Conservation (phyloP, 164 flowering plant genomes). For the Magnolia officinalis region DNA sequence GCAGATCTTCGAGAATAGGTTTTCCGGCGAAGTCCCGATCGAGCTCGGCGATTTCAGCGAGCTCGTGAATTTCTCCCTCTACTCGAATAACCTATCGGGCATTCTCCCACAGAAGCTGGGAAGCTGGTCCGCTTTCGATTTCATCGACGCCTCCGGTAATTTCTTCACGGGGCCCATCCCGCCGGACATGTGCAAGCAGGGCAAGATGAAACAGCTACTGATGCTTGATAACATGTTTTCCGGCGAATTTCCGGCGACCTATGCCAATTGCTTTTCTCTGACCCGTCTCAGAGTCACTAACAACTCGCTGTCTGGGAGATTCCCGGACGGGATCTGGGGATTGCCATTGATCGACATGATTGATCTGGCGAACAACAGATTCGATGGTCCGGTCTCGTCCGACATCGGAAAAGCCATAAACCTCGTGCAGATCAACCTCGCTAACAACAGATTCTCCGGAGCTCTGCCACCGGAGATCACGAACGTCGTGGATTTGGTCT, state of each 20-base stretch:
- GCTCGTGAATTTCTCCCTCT: constrained; percentile 70
- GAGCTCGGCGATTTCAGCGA: constrained; percentile 59
- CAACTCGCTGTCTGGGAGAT: constrained; percentile 60
- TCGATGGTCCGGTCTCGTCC: constrained; percentile 61
- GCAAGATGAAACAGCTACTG: constrained; percentile 61
- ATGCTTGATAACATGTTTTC: constrained; percentile 60
- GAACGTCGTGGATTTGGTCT: constrained; percentile 27
- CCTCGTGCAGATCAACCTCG: constrained; percentile 14
- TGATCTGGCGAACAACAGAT: constrained; percentile 45
- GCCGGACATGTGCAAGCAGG: constrained; percentile 81
- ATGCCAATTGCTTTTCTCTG: constrained; percentile 51
- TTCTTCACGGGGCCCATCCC: constrained; percentile 71
- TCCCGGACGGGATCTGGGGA: constrained; percentile 79
- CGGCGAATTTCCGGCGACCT: constrained; percentile 66
- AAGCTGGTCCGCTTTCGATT: constrained; percentile 70
- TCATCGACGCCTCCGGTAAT: constrained; percentile 81
- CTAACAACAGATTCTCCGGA: constrained; percentile 52
- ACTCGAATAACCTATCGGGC: constrained; percentile 60
- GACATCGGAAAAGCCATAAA: constrained; percentile 46
- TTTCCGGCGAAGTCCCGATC: constrained; percentile 50
- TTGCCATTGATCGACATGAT: constrained; percentile 45
- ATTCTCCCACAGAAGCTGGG: constrained; percentile 64
- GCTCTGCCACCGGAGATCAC: constrained; percentile 59
- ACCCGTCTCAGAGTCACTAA: constrained; percentile 56
- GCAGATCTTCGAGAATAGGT: constrained; percentile 45